Evolutionary conservation across 495 filamentous ascomycete genomes (phyloP).

Genomic region (Jackrogersella minutella): DNA sequence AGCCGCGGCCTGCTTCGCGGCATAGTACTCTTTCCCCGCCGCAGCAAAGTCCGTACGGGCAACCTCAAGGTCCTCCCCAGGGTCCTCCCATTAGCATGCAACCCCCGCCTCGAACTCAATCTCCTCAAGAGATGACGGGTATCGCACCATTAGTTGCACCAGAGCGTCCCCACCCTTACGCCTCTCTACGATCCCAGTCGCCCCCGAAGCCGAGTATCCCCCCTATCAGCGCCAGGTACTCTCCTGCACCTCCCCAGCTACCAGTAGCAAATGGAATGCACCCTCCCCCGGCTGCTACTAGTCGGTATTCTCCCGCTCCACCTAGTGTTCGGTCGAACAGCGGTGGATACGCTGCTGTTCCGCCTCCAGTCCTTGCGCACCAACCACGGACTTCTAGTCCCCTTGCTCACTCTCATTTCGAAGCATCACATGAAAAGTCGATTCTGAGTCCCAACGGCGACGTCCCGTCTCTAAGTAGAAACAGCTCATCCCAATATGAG

Average conservation of each 20-base stretch:
- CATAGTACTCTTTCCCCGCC: slow-evolving; percentile 51
- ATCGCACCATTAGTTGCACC: slow-evolving; percentile 58
- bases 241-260: slow-evolving; percentile 63
- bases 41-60: slow-evolving; percentile 48
- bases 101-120: slow-evolving; percentile 44
- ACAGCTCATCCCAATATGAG: slow-evolving; percentile 58
- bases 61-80: slow-evolving; percentile 44
- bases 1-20: slow-evolving; percentile 60
- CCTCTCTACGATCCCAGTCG: slow-evolving; percentile 52
- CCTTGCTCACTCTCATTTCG: slow-evolving; percentile 75
- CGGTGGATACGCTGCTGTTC: slow-evolving; percentile 51
- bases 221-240: slow-evolving; percentile 60
- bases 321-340: slow-evolving; percentile 48
- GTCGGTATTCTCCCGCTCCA: slow-evolving; percentile 64
- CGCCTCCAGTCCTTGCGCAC: slow-evolving; percentile 68
- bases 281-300: slow-evolving; percentile 52
- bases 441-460: slow-evolving; percentile 46
- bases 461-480: slow-evolving; percentile 49
- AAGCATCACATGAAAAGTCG: slow-evolving; percentile 55
- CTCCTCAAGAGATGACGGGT: slow-evolving; percentile 36
- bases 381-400: slow-evolving; percentile 88
- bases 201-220: slow-evolving; percentile 50
- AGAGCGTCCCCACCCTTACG: slow-evolving; percentile 71
- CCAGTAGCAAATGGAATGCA: slow-evolving; percentile 47
- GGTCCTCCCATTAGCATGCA: slow-evolving; percentile 40